phyloP scores from a whole-genome alignment of 2,329 filamentous ascomycete genomes.

The Mollisia scopiformis region DNA sequence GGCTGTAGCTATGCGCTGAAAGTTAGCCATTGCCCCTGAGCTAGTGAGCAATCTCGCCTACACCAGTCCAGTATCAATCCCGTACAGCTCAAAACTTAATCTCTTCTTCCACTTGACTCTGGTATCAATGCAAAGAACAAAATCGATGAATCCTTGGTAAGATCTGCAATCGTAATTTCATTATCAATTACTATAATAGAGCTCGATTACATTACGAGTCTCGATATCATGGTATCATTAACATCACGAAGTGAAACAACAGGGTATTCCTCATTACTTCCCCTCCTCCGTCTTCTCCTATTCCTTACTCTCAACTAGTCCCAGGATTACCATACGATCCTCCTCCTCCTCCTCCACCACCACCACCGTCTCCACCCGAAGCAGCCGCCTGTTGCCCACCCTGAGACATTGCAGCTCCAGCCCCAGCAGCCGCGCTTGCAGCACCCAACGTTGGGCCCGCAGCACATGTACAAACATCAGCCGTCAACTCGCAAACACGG shows the following conservation, averaged over 20 bases:
- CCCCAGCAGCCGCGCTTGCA: not conserved
- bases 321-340: not conserved
- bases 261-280: not conserved
- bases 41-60: no score
- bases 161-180: no score
- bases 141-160: no score
- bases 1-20: no score
- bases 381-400: not conserved
- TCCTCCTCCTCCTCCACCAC: not conserved
- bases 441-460: slow-evolving; percentile 9
- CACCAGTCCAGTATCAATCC: no score
- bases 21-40: no score
- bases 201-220: not conserved
- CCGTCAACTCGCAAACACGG: slow-evolving; percentile 5
- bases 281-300: not conserved
- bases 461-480: slow-evolving; percentile 16
- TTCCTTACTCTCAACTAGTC: not conserved
- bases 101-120: no score
- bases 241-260: not conserved
- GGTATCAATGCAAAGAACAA: no score
- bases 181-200: not conserved
- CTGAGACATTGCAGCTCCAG: no score
- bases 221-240: not conserved
- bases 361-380: slow-evolving; percentile 3
- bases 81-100: no score